Evolutionary conservation across 2,329 filamentous ascomycete species (phyloP), one percentile per base, ranked within the genome.

Genomic region (Talaromyces albobiverticillius): DNA sequence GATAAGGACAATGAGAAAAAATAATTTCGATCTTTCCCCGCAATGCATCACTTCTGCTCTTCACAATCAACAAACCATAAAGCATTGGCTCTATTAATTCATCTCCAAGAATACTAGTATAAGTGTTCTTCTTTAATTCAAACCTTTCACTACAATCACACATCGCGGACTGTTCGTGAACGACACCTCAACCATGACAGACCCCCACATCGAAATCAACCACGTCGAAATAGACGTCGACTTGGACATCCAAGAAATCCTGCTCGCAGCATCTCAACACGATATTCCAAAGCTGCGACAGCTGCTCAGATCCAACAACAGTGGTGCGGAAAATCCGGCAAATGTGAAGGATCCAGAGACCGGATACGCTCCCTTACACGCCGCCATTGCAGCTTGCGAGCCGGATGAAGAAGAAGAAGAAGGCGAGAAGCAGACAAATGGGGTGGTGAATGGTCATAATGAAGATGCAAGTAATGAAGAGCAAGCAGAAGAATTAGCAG

Each of bases 331-430:
- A 18, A 83, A 80, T 46, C 86, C 75, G 75, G 89, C 77, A 29
- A 91, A 88, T 68, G 84, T 87, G 4, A 90, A 93, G 71, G 93
- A 97, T 66, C 82, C 88, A 5, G 84, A 87, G 57, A 96, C 92
- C 1, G 89, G 90, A 57, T 90, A 87, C 71, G 91, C 91, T 8
- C 91, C 93, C 9, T 80, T 97, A 13, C 94, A 97, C 73, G 89
- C 92, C 20, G 90, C 91, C 36, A 89, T 97, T 67, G 87, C 90
- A n/a, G 81, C 86, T 3, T 89, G 86, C 64, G 84, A 79, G 45
- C 62, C 67, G 7, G 70, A 74, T 31, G 61, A 65, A 4, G 61
- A 72, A 3, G 60, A 63, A 6, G 57, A 68, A 50, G 61, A n/a
- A n/a, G n/a, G n/a, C n/a, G n/a, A n/a, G n/a, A n/a, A 59, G 14